A percentile compares a stretch with the other conserved stretches of the same genome.
Evolutionary conservation across 176 grass and related monocot genomes (phyloP).

Genomic region (Oryza longistaminata): DNA sequence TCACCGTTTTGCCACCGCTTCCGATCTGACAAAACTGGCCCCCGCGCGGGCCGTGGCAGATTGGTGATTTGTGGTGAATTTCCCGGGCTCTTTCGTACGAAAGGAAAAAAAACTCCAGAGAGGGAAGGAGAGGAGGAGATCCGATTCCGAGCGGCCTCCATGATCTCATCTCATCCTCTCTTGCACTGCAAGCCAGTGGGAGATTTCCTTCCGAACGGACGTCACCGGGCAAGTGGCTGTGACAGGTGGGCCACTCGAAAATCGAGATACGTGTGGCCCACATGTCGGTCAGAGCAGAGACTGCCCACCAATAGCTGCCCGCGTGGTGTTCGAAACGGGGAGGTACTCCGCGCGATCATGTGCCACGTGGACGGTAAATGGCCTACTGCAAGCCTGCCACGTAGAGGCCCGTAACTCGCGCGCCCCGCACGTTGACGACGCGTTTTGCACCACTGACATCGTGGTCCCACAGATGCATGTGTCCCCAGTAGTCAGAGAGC

Average conservation of each 20-base stretch:
- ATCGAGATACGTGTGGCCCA: rapidly evolving
- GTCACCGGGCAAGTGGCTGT: neutral
- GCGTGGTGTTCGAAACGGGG: neutral
- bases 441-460: neutral
- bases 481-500: neutral
- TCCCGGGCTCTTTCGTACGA: neutral
- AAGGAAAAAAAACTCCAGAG: neutral
- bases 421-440: neutral
- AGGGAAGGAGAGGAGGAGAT: neutral
- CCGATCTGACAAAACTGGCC: slow-evolving; percentile 33
- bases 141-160: slow-evolving; percentile 18
- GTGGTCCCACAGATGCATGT: rapidly evolving
- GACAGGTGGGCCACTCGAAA: neutral
- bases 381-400: neutral
- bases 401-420: neutral
- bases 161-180: slow-evolving; percentile 20
- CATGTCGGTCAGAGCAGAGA: neutral
- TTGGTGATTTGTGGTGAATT: neutral
- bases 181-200: slow-evolving; percentile 38
- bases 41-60: slow-evolving; percentile 15
- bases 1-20: slow-evolving; percentile 41
- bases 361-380: neutral
- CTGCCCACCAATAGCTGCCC: neutral
- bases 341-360: neutral
- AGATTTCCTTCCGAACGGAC: neutral